Base-by-base conservation (phyloP, 192 early-diverging fungal genomes). In the Ambispora gerdemannii region DNA sequence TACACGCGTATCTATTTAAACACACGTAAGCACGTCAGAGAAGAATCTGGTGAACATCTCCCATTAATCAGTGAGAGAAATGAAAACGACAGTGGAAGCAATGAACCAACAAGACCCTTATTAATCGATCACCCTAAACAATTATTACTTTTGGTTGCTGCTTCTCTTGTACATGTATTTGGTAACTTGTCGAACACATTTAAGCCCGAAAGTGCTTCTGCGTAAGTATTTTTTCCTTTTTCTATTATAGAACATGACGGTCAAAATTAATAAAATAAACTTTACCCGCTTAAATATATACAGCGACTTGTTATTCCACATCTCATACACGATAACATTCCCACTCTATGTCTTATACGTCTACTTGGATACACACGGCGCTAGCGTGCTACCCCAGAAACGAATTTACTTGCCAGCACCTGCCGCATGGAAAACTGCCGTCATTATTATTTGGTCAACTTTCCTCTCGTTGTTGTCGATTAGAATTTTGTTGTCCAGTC, bases 231-330 rank as follows among this genome's bases (percentile, higher is more conserved):
- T 27, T 28, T 19, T 33, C 62, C 35, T 32, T 58, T 15, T 20
- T 24, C 38, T 43, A 43, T n/a, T n/a, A n/a, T n/a, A n/a, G n/a
- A n/a, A n/a, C n/a, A n/a, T n/a, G n/a, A n/a, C n/a, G n/a, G n/a
- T n/a, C n/a, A n/a, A n/a, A n/a, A n/a, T n/a, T n/a, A n/a, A n/a
- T n/a, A n/a, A n/a, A n/a, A n/a, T n/a, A n/a, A n/a, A 32, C 30
- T 32, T 1, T 32, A 43, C 38, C 15, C 15, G 6, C 38, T 10
- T 43, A 43, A 10, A 43, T 6, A 43, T 43, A 49, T 28, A 64
- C 47, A 76, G 75, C 1, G 71, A 63, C 35, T 22, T 72, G 38
- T 38, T 72, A 22, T 76, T 76, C 58, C 75, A 76, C 19, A 67
- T 72, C n/a, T 49, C 47, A 0, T 76, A 76, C 52, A 64, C 70